Conservation (phyloP, 352 stramenopile species). For the Phytophthora pini region DNA sequence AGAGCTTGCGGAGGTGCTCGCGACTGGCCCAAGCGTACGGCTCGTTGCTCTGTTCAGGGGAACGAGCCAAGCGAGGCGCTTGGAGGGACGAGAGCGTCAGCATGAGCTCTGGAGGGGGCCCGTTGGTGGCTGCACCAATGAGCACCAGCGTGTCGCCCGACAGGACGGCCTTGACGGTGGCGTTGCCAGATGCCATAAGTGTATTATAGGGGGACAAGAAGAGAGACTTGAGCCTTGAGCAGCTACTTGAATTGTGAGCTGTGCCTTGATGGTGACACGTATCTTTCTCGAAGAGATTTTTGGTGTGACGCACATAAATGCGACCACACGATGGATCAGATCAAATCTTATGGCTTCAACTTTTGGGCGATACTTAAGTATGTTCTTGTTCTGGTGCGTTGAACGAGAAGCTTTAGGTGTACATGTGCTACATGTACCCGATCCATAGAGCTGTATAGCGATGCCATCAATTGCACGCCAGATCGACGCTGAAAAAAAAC, state of each 20-base stretch:
- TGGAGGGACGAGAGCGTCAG: constrained; percentile 96
- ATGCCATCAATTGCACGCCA: no score
- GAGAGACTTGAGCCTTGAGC: constrained; percentile 7
- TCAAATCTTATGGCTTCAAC: no score
- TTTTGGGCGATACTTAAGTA: no score
- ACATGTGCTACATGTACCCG: no score
- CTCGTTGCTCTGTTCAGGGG: constrained; percentile 75
- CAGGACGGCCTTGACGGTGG: constrained; percentile 97
- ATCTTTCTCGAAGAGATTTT: constrained; percentile 9
- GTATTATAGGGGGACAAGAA: background rate
- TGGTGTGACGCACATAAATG: background rate
- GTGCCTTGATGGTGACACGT: constrained; percentile 17
- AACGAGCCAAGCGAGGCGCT: constrained; percentile 91
- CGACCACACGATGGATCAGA: background rate
- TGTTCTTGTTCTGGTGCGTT: no score
- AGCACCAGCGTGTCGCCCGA: constrained; percentile 98
- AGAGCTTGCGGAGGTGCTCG: constrained; percentile 96
- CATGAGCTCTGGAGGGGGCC: constrained; percentile 93
- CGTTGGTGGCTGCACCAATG: constrained; percentile 87
- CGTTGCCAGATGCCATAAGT: constrained; percentile 83
- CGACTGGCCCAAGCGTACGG: constrained; percentile 95
- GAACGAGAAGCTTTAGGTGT: no score
- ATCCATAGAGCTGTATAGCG: no score
- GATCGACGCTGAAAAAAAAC: no score
- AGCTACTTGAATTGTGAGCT: constrained; percentile 6